Evolutionary conservation across 768 basidiomycete species (phyloP), one percentile per base, ranked within the genome.

Genomic region (Arthromyces matolae): DNA sequence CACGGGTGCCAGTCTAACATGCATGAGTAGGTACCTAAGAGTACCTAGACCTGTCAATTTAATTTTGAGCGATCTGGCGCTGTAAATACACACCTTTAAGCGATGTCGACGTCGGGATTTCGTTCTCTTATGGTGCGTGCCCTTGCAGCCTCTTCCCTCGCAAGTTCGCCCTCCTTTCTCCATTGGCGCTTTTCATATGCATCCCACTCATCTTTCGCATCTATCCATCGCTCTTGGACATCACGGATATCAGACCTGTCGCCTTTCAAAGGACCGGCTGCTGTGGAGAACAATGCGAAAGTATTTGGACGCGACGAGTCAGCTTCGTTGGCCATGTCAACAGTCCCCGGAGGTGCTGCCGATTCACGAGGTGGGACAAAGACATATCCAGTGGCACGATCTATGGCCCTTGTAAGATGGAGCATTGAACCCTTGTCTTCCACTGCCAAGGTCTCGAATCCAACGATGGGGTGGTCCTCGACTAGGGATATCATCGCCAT

Each of bases 391-490:
- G 89, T 90, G 1, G 93, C 92, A 49, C 90, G 84, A 66, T 99
- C 96, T 55, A 99, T 84, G 27, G 75, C 77, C 4, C 81, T 80
- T 7, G 86, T 84, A 1, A 99, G 78, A 50, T 92, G 81, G 3
- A 97, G 69, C 95, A 99, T 99, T 4, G 93, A 96, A 43, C 81
- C 71, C 65, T 96, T 97, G 66, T 99, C 95, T 89, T 99, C 96
- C 10, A 99, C 93, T 0, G 94, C 93, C 1, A 99, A 76, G 0
- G 96, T 98, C 68, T 98, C 94, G 56, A 99, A 99, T 1, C 91
- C 89, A 13, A 99, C 93, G 14, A 97, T 78, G 28, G 84, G 77
- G 62, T 83, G 97, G 62, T 97, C 95, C 62, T 97, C 93, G 32
- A 98, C 81, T n/a, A 98, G 65, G 12, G 88, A 93, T 49, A 91